Evolutionary conservation across 192 early-diverging fungal species (phyloP).

Genomic region (Hyaloraphidium curvatum): DNA sequence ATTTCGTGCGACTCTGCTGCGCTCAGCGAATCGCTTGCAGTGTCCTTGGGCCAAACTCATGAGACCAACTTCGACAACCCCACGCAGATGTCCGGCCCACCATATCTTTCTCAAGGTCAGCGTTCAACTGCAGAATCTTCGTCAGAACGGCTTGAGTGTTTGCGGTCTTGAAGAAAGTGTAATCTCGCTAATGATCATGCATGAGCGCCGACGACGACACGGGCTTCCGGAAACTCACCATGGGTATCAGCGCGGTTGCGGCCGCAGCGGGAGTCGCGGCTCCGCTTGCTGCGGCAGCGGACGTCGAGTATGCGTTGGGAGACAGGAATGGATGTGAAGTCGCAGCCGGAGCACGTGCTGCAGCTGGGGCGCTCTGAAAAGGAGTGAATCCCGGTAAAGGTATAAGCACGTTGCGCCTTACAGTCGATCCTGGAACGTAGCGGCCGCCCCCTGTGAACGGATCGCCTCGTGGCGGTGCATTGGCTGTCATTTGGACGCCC

Average conservation of each 20-base stretch:
- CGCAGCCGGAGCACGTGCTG: conserved; percentile 10
- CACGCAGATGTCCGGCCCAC: not conserved
- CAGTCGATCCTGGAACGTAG: conserved; percentile 3
- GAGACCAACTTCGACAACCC: not conserved
- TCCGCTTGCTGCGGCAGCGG: not conserved
- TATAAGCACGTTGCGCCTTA: not conserved
- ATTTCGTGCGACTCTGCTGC: conserved; percentile 7
- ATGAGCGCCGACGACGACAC: too few species aligned
- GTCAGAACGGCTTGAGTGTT: conserved; percentile 48
- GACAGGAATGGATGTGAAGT: conserved; percentile 45
- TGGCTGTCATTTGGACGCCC: too few species aligned
- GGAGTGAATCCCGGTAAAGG: not conserved
- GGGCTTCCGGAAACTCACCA: too few species aligned
- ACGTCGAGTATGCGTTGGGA: not conserved
- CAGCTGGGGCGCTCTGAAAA: conserved; percentile 5
- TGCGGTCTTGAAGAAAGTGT: conserved; percentile 44
- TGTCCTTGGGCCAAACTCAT: conserved; percentile 6
- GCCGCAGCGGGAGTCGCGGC: conserved; percentile 6
- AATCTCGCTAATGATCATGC: too few species aligned
- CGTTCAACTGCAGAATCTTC: conserved; percentile 57
- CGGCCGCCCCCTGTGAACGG: conserved; percentile 10
- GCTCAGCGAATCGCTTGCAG: conserved; percentile 4
- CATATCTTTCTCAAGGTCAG: conserved; percentile 16
- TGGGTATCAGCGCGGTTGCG: not conserved
- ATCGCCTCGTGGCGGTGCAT: too few species aligned